Evolutionary conservation across 2,329 filamentous ascomycete species (phyloP).

Genomic region (Mycocentrospora acerina): DNA sequence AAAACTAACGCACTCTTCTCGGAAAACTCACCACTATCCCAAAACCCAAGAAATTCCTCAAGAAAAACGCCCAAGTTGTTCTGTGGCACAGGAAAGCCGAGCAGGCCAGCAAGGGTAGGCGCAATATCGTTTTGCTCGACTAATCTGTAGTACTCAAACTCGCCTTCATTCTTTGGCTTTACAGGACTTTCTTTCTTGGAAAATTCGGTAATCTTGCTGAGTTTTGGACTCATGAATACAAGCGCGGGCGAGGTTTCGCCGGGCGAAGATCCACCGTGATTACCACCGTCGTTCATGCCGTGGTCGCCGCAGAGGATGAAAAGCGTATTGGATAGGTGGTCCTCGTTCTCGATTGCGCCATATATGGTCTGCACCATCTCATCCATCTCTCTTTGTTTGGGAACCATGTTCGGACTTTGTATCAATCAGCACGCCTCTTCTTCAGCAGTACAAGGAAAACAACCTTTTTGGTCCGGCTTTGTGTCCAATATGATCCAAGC

Average conservation of each 20-base stretch:
- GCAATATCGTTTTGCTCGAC: constrained; percentile 96
- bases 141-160: constrained; percentile 80
- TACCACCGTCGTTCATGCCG: constrained; percentile 99
- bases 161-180: constrained; percentile 52
- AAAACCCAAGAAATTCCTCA: constrained; percentile 74
- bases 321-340: constrained; percentile 74
- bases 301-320: constrained; percentile 91
- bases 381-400: constrained; percentile 95
- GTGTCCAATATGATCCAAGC: constrained; percentile 95
- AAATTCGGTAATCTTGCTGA: constrained; percentile 57
- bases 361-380: constrained; percentile 75
- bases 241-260: constrained; percentile 94
- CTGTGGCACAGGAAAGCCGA: constrained; percentile 83
- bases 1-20: neutral
- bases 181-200: constrained; percentile 53
- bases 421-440: constrained; percentile 5
- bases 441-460: constrained; percentile 11
- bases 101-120: constrained; percentile 80
- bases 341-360: constrained; percentile 67
- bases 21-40: constrained; percentile 65
- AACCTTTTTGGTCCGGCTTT: constrained; percentile 86
- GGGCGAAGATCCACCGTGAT: constrained; percentile 90
- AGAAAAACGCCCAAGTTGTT: constrained; percentile 92
- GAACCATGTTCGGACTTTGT: constrained; percentile 79
- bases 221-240: constrained; percentile 85